Evolutionary conservation across 2,329 filamentous ascomycete species (phyloP).

Genomic region (Pestalotiopsis sp.): DNA sequence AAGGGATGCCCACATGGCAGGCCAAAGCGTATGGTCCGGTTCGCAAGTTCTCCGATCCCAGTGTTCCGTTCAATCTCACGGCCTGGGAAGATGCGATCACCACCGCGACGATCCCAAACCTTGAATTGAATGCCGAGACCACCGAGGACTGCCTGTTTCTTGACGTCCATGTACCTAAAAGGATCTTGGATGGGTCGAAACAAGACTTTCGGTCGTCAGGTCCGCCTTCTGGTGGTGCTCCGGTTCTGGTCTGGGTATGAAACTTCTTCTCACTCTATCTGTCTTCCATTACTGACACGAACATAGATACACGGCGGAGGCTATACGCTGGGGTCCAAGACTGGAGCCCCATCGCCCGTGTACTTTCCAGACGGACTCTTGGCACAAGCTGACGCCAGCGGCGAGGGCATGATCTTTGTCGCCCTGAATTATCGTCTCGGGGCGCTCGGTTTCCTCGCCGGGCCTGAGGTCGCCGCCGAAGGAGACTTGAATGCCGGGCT

Average conservation of each 20-base stretch:
- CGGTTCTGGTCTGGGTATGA: background rate
- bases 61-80: background rate
- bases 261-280: background rate
- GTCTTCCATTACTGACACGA: background rate
- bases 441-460: background rate
- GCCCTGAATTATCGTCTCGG: conserved; percentile 4
- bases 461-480: background rate
- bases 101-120: background rate
- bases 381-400: background rate
- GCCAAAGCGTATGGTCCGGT: background rate
- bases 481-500: conserved; percentile 2
- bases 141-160: conserved; percentile 15
- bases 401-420: background rate
- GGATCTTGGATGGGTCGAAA: background rate
- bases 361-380: background rate
- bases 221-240: background rate
- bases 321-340: background rate
- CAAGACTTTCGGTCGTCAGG: background rate
- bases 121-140: background rate
- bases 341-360: background rate
- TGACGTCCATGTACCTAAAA: conserved; percentile 9
- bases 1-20: background rate
- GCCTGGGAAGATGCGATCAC: background rate
- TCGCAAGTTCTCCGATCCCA: background rate
- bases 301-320: conserved; percentile 1